Conservation (phyloP, 306 rosid genomes). For the Corylus americana region DNA sequence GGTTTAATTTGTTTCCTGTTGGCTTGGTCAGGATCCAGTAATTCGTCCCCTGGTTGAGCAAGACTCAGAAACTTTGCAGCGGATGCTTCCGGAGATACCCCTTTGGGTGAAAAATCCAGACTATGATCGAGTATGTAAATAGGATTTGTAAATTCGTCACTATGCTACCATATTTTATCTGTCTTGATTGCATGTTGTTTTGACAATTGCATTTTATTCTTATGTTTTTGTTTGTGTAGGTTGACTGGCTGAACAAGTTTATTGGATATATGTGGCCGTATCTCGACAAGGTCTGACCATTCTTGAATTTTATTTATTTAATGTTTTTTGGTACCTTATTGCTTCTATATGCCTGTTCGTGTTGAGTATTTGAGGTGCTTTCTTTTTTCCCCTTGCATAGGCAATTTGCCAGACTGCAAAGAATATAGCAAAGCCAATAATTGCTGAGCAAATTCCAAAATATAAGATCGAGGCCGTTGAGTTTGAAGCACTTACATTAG, state of each 20-base stretch:
- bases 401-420: conserved; percentile 81
- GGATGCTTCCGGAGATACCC: conserved; percentile 89
- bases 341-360: conserved; percentile 1
- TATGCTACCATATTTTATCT: neutral
- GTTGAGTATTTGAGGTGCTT: neutral
- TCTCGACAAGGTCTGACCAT: conserved; percentile 68
- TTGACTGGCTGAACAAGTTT: conserved; percentile 89
- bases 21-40: conserved; percentile 54
- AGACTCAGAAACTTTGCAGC: conserved; percentile 62
- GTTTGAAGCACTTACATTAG: conserved; percentile 73
- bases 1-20: conserved; percentile 13
- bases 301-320: neutral
- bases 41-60: conserved; percentile 67
- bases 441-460: conserved; percentile 78
- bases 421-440: conserved; percentile 74
- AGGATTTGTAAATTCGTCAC: neutral
- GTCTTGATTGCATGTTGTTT: conserved; percentile 19
- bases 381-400: conserved; percentile 29
- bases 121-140: conserved; percentile 68
- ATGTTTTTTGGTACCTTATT: neutral
- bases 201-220: neutral
- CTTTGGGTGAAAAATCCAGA: conserved; percentile 94
- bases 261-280: conserved; percentile 89
- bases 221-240: conserved; percentile 34
- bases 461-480: conserved; percentile 79